A percentile compares a stretch with the other conserved stretches of the same genome.
Evolutionary conservation across 208 protist species (phyloP).

Genomic region (Leishmania major): DNA sequence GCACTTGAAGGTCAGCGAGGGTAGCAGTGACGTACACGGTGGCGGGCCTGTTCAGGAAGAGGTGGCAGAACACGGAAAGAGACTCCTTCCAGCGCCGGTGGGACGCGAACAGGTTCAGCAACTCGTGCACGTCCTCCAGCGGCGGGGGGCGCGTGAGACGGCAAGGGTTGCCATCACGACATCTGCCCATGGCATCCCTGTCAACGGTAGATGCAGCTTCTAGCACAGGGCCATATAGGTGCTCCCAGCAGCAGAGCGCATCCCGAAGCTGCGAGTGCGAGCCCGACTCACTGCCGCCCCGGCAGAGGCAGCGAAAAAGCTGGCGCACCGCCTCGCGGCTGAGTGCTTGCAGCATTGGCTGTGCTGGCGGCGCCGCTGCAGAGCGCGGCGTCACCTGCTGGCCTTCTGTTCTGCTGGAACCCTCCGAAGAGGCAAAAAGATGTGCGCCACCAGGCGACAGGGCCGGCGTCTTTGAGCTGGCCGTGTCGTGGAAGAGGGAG

Average conservation of each 20-base stretch:
- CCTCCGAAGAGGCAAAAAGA: not conserved
- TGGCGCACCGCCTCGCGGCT: slow-evolving; percentile 26
- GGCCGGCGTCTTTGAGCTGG: not conserved
- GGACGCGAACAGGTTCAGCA: slow-evolving; percentile 60
- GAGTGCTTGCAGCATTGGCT: slow-evolving; percentile 16
- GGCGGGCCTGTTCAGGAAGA: slow-evolving; percentile 37
- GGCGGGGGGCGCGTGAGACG: slow-evolving; percentile 9
- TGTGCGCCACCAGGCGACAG: not conserved
- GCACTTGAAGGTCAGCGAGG: not conserved
- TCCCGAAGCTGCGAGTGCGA: not conserved
- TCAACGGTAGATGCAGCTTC: not conserved
- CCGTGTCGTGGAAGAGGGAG: slow-evolving; percentile 24
- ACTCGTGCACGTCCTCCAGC: slow-evolving; percentile 48
- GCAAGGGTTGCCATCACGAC: not conserved
- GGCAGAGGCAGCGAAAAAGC: slow-evolving; percentile 28
- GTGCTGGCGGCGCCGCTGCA: not conserved
- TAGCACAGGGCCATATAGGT: slow-evolving; percentile 27
- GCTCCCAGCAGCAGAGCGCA: slow-evolving; percentile 29
- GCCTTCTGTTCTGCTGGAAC: not conserved
- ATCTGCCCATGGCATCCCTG: not conserved
- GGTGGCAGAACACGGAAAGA: slow-evolving; percentile 42
- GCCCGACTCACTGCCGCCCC: not conserved
- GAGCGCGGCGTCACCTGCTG: not conserved
- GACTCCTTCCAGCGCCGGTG: slow-evolving; percentile 36
- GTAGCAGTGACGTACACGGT: slow-evolving; percentile 19